A percentile compares a stretch with the other conserved stretches of the same genome.
Evolutionary conservation across 306 rosid species (phyloP).

Genomic region (Adenanthera pavonina): DNA sequence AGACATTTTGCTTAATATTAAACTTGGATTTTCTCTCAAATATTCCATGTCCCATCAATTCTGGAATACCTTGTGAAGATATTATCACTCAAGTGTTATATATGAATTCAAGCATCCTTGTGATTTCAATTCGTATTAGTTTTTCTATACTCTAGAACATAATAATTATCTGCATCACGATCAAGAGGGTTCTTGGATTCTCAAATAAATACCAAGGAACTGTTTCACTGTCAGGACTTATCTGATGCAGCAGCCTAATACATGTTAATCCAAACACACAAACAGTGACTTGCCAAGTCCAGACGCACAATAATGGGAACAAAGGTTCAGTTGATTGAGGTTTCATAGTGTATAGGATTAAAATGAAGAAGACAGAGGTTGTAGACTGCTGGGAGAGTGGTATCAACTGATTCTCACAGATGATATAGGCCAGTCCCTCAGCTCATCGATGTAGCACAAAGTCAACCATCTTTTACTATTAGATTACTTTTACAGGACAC

Average conservation of each 20-base stretch:
- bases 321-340: not conserved
- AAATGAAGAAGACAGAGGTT: not conserved
- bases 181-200: not conserved
- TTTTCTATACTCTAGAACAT: not conserved
- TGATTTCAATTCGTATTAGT: not conserved
- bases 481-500: conserved; percentile 6
- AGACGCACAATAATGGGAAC: not conserved
- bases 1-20: conserved; percentile 30
- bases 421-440: not conserved
- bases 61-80: conserved; percentile 12
- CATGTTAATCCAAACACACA: not conserved
- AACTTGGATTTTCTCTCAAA: conserved; percentile 32
- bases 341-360: not conserved
- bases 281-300: not conserved
- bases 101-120: not conserved
- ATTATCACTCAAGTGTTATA: not conserved
- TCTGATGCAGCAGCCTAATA: not conserved
- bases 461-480: conserved; percentile 26
- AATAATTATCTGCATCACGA: not conserved
- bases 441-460: not conserved
- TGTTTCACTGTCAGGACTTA: not conserved
- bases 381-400: not conserved
- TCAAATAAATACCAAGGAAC: not conserved
- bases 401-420: not conserved
- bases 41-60: conserved; percentile 30